A percentile compares a stretch with the other conserved stretches of the same genome.
phyloP scores from a whole-genome alignment of 176 grass and related monocot genomes.

The Juncus inflexus region DNA sequence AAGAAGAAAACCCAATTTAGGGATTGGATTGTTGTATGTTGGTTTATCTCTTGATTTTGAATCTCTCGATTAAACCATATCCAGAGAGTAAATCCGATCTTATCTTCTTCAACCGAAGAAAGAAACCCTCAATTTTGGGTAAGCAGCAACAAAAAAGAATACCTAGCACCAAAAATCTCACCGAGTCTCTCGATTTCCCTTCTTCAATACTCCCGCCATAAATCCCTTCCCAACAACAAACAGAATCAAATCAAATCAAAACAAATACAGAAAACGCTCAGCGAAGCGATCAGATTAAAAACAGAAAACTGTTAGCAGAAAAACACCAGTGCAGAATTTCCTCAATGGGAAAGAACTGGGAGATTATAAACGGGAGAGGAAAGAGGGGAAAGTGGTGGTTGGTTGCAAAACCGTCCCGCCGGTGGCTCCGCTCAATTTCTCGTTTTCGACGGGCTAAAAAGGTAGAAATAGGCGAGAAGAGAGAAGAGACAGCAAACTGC shows the following conservation, averaged over 20 bases:
- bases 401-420: constrained; percentile 5
- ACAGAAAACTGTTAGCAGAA: neutral
- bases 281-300: constrained; percentile 12
- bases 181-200: constrained; percentile 66
- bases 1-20: too few species aligned
- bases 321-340: neutral
- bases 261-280: neutral
- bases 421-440: constrained; percentile 24
- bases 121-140: constrained; percentile 75
- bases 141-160: constrained; percentile 47
- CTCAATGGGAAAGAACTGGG: constrained; percentile 9
- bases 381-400: neutral
- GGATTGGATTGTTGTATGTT: too few species aligned
- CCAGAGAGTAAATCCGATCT: too few species aligned
- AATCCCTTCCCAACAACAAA: neutral
- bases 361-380: neutral
- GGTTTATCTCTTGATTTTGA: too few species aligned
- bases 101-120: neutral
- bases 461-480: constrained; percentile 16
- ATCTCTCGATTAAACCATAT: too few species aligned
- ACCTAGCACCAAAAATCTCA: constrained; percentile 87
- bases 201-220: constrained; percentile 26
- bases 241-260: neutral
- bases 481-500: constrained; percentile 18
- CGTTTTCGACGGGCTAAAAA: neutral